phyloP scores from a whole-genome alignment of 345 rosid genomes.

The Dimocarpus longan region DNA sequence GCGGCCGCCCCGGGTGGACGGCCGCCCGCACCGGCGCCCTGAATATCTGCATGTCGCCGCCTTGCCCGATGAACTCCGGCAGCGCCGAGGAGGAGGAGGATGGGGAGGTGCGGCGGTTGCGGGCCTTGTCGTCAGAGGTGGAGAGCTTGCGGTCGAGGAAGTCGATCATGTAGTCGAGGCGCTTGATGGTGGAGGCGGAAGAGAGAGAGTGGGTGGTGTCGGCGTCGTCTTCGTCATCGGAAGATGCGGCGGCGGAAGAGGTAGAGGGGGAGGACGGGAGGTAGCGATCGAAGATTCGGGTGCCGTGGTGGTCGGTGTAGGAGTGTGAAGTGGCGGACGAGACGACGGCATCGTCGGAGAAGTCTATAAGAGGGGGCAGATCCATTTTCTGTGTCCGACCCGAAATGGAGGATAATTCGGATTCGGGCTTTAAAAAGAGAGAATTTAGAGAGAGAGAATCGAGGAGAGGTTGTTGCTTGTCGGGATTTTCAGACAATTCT shows the following conservation, averaged over 20 bases:
- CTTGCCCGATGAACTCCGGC: slow-evolving; percentile 61
- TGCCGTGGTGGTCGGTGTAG: slow-evolving; percentile 15
- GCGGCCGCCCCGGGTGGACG: slow-evolving; percentile 79
- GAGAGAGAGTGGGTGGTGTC: slow-evolving; percentile 29
- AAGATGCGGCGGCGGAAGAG: slow-evolving; percentile 39
- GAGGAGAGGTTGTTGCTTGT: neutral
- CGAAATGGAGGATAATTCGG: neutral
- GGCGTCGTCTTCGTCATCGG: slow-evolving; percentile 51
- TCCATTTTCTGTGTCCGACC: neutral
- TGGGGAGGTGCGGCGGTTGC: neutral
- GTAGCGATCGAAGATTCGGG: slow-evolving; percentile 67
- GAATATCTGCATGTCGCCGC: slow-evolving; percentile 62
- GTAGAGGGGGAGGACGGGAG: slow-evolving; percentile 46
- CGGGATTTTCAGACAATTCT: neutral
- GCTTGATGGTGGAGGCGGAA: slow-evolving; percentile 54
- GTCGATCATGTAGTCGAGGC: slow-evolving; percentile 90
- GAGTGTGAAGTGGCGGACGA: slow-evolving; percentile 28
- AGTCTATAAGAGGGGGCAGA: slow-evolving; percentile 18
- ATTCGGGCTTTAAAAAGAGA: neutral
- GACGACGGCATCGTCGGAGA: slow-evolving; percentile 14
- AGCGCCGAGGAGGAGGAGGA: slow-evolving; percentile 24
- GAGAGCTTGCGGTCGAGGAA: slow-evolving; percentile 83
- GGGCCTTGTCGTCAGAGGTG: slow-evolving; percentile 17
- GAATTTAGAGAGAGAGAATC: neutral
- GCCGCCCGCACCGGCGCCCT: slow-evolving; percentile 68